Percentiles rank a stretch among this genome's conserved stretches.
Conservation (phyloP, 495 filamentous ascomycete species). For the Chaetomium cochliodes region DNA sequence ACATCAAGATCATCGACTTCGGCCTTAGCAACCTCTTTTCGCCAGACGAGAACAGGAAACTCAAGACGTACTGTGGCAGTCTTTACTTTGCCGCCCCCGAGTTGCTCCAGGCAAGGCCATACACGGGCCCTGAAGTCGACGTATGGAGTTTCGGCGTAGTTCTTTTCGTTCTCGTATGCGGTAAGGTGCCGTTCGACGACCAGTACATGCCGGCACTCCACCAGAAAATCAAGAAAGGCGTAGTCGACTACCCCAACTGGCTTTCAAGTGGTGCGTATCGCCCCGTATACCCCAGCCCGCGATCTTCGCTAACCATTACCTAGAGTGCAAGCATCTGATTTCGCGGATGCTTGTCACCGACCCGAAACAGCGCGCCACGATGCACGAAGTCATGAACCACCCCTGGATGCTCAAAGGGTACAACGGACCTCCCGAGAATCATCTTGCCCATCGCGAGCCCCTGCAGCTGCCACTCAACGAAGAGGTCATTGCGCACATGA, state of each 20-base stretch:
- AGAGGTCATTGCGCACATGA: conserved; percentile 87
- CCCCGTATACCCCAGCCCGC: background rate
- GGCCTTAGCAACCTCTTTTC: conserved; percentile 96
- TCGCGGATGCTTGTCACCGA: conserved; percentile 97
- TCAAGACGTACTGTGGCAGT: conserved; percentile 98
- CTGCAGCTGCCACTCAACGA: conserved; percentile 80
- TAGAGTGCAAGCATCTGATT: conserved; percentile 92
- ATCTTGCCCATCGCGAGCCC: conserved; percentile 79
- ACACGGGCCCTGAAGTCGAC: conserved; percentile 95
- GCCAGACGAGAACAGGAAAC: conserved; percentile 63
- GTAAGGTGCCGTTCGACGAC: conserved; percentile 98
- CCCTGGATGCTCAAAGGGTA: conserved; percentile 98
- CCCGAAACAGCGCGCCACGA: conserved; percentile 78
- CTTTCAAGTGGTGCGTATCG: conserved; percentile 72
- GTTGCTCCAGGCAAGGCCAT: conserved; percentile 87
- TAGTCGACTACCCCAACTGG: conserved; percentile 93
- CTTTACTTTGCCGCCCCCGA: conserved; percentile 98
- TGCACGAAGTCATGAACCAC: conserved; percentile 92
- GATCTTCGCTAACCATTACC: conserved; percentile 32
- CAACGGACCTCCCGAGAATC: conserved; percentile 80
- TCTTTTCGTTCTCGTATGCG: conserved; percentile 96
- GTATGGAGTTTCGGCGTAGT: conserved; percentile 99
- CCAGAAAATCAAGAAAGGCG: conserved; percentile 97
- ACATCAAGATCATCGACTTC: conserved; percentile 99
- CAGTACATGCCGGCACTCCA: conserved; percentile 99